Conservation (phyloP, 2,329 filamentous ascomycete species). For the Fusarium torreyae region DNA sequence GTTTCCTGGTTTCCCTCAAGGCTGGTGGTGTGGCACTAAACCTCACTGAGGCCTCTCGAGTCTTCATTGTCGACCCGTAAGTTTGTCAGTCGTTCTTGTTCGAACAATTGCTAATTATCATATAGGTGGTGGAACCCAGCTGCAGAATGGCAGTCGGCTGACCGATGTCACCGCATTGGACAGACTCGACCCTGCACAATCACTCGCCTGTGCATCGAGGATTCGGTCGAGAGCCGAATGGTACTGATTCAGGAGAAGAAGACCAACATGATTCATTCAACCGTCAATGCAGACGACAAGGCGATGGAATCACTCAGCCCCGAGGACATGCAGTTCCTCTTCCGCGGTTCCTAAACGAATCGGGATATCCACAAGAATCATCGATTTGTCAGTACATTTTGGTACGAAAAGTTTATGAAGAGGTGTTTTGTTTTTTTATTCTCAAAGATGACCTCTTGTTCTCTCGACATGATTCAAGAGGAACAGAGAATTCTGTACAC, state of each 20-base stretch:
- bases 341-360: conserved; percentile 74
- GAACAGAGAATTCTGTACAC: conserved; percentile 13
- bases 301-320: conserved; percentile 93
- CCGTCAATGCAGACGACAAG: conserved; percentile 91
- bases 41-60: conserved; percentile 91
- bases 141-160: conserved; percentile 98
- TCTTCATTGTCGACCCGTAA: conserved; percentile 97
- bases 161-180: conserved; percentile 94
- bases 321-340: conserved; percentile 96
- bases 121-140: conserved; percentile 99
- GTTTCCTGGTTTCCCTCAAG: conserved; percentile 96
- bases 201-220: conserved; percentile 94
- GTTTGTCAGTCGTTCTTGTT: conserved; percentile 55
- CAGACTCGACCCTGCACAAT: conserved; percentile 95
- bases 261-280: conserved; percentile 96
- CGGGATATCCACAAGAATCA: not conserved
- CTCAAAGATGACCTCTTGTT: not conserved
- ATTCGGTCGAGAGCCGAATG: conserved; percentile 96
- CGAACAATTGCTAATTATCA: conserved; percentile 46
- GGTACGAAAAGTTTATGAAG: not conserved
- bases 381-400: conserved; percentile 2
- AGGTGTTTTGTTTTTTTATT: not conserved
- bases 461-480: not conserved
- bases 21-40: conserved; percentile 97
- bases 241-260: conserved; percentile 98